A percentile compares a stretch with the other conserved stretches of the same genome.
phyloP scores from a whole-genome alignment of 371 early-diverging fungal species.

The Mycotypha africana region DNA sequence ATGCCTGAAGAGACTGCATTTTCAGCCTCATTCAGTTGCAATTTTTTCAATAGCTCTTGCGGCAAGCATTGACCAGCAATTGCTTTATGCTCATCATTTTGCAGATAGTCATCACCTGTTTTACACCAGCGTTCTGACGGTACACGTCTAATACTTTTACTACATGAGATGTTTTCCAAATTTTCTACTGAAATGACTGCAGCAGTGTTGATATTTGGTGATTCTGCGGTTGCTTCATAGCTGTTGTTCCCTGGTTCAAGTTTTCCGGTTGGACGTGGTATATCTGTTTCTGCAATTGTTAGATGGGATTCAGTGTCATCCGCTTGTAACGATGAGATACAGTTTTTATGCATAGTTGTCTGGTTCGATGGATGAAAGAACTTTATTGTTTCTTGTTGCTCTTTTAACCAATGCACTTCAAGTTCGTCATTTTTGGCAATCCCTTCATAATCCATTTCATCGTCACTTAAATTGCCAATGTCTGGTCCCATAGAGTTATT shows the following conservation, averaged over 20 bases:
- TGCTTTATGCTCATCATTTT: too few relatives aligned
- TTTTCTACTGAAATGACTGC: too few relatives aligned
- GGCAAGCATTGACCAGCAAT: too few relatives aligned
- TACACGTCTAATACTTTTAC: conserved; percentile 16
- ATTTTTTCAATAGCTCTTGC: too few relatives aligned
- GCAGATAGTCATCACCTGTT: neutral
- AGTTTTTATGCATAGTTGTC: neutral
- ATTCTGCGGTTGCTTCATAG: too few relatives aligned
- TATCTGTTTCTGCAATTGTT: too few relatives aligned
- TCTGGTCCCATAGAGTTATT: too few relatives aligned
- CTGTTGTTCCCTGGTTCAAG: too few relatives aligned
- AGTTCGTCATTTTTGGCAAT: conserved; percentile 6
- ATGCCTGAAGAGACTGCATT: neutral
- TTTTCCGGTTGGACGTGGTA: too few relatives aligned
- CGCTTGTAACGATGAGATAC: too few relatives aligned
- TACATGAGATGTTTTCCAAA: too few relatives aligned
- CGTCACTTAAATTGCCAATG: conserved; percentile 4
- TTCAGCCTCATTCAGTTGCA: conserved; percentile 11
- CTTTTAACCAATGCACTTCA: conserved; percentile 15
- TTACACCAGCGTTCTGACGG: conserved; percentile 40
- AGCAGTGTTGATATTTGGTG: neutral
- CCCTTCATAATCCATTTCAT: conserved; percentile 10
- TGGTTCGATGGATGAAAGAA: conserved; percentile 15
- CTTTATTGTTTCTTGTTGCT: conserved; percentile 20
- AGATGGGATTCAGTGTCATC: too few relatives aligned